Percentiles rank a stretch among this genome's conserved stretches.
Evolutionary conservation across 495 filamentous ascomycete genomes (phyloP).

Genomic region (Aspergillus conjunctus): DNA sequence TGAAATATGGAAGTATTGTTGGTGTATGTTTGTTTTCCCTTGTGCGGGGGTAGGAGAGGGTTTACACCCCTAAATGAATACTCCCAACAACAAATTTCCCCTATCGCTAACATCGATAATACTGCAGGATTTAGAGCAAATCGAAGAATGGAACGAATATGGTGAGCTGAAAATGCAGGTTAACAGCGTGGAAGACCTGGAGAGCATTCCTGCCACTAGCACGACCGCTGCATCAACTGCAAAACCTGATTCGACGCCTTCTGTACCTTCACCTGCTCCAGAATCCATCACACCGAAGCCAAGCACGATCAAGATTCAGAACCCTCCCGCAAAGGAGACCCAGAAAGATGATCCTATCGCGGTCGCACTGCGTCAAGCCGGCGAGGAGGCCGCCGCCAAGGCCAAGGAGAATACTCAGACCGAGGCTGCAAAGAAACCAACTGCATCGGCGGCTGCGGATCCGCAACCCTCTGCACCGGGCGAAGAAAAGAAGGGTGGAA

Average conservation of each 20-base stretch:
- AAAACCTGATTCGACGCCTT: slow-evolving; percentile 30
- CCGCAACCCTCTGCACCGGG: slow-evolving; percentile 7
- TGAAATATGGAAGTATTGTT: slow-evolving; percentile 82
- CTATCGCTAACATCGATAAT: slow-evolving; percentile 2
- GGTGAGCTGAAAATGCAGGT: slow-evolving; percentile 89
- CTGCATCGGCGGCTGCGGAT: slow-evolving; percentile 18
- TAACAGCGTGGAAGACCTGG: slow-evolving; percentile 46
- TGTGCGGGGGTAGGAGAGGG: slow-evolving; percentile 6
- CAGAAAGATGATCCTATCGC: slow-evolving; percentile 45
- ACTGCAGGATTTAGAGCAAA: slow-evolving; percentile 80
- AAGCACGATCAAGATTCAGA: slow-evolving; percentile 48
- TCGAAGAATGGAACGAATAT: slow-evolving; percentile 99
- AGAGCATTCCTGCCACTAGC: slow-evolving; percentile 48
- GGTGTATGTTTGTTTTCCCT: slow-evolving; percentile 63
- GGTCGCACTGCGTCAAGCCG: slow-evolving; percentile 63
- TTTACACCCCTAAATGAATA: neutral
- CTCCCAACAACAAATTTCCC: neutral
- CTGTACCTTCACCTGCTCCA: slow-evolving; percentile 42
- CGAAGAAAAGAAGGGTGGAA: slow-evolving; percentile 18
- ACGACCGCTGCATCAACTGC: slow-evolving; percentile 35
- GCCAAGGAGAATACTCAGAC: slow-evolving; percentile 33
- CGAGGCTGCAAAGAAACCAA: slow-evolving; percentile 10
- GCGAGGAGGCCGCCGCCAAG: slow-evolving; percentile 70
- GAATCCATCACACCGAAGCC: slow-evolving; percentile 37
- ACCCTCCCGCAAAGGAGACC: slow-evolving; percentile 39